Evolutionary conservation across 1,139 yeast genomes (phyloP).

Genomic region (Blastobotrys aristatus): DNA sequence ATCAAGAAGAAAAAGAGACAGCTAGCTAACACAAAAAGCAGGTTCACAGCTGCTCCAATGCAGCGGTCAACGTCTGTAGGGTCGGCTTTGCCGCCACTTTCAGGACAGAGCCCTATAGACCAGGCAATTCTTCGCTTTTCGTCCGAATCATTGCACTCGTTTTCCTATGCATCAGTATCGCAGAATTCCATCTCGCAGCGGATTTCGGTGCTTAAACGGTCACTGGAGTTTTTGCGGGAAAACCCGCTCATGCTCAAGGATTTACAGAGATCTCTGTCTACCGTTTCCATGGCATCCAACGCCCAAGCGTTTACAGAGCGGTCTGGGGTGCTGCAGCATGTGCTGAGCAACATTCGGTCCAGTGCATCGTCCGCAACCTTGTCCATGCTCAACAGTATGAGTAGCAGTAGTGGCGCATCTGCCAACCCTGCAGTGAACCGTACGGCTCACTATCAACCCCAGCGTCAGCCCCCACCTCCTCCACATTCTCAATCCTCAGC

Average conservation of each 20-base stretch:
- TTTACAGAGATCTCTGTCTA: constrained; percentile 16
- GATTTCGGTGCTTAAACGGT: constrained; percentile 66
- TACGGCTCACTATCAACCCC: constrained; percentile 4
- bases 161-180: constrained; percentile 76
- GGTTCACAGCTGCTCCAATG: no score
- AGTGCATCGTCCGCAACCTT: constrained; percentile 30
- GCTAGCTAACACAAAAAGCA: background rate
- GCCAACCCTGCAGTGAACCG: background rate
- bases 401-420: constrained; percentile 9
- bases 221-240: constrained; percentile 65
- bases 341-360: constrained; percentile 21
- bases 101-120: constrained; percentile 7
- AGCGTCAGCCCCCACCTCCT: background rate
- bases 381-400: constrained; percentile 24
- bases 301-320: constrained; percentile 10
- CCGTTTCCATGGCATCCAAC: constrained; percentile 9
- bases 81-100: background rate
- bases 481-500: no score
- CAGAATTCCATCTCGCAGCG: constrained; percentile 76
- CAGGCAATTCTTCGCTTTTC: constrained; percentile 50
- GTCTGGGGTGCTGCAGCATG: constrained; percentile 11
- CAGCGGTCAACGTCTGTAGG: background rate
- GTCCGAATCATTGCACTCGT: constrained; percentile 76
- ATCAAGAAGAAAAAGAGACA: background rate
- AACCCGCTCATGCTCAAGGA: constrained; percentile 32